phyloP scores from a whole-genome alignment of 176 grass and related monocot species.

The Calamus simplicifolius region DNA sequence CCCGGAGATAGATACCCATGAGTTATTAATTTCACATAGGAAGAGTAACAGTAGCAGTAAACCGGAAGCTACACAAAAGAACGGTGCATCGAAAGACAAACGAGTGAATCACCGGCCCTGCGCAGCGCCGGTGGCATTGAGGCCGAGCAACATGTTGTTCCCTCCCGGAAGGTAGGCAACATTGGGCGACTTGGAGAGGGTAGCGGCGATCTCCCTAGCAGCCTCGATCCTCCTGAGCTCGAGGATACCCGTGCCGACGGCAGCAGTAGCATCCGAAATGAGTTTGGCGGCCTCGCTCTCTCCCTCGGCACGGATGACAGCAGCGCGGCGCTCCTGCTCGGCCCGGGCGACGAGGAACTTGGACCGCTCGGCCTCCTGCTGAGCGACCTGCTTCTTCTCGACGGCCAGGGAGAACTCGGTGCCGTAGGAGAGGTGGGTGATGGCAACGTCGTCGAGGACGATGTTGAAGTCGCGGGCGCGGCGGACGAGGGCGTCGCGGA shows the following conservation, averaged over 20 bases:
- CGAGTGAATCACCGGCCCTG: too few relatives aligned
- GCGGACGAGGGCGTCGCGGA: slow-evolving; percentile 77
- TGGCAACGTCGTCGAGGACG: slow-evolving; percentile 94
- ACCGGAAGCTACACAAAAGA: too few relatives aligned
- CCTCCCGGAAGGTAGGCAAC: slow-evolving; percentile 58
- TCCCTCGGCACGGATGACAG: slow-evolving; percentile 81
- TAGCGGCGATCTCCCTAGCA: slow-evolving; percentile 64
- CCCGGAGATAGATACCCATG: too few relatives aligned
- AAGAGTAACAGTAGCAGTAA: too few relatives aligned
- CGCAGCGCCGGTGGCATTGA: slow-evolving; percentile 36
- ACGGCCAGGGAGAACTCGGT: slow-evolving; percentile 89
- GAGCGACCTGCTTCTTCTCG: slow-evolving; percentile 99
- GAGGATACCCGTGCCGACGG: slow-evolving; percentile 56
- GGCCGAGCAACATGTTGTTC: slow-evolving; percentile 61
- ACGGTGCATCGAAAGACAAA: too few relatives aligned
- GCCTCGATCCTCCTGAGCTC: slow-evolving; percentile 88
- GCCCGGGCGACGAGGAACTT: slow-evolving; percentile 97
- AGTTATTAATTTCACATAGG: too few relatives aligned
- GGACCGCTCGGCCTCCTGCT: slow-evolving; percentile 98
- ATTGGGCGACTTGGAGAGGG: slow-evolving; percentile 74
- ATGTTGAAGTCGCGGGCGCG: slow-evolving; percentile 96
- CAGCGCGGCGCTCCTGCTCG: slow-evolving; percentile 92
- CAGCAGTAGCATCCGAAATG: slow-evolving; percentile 75
- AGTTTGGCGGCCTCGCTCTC: slow-evolving; percentile 78
- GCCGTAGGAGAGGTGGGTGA: slow-evolving; percentile 96